These are phyloP conservation scores for Solanum hybrid DNA, from an alignment of 305 asterid species.

Conservation along the genomic window DNA sequence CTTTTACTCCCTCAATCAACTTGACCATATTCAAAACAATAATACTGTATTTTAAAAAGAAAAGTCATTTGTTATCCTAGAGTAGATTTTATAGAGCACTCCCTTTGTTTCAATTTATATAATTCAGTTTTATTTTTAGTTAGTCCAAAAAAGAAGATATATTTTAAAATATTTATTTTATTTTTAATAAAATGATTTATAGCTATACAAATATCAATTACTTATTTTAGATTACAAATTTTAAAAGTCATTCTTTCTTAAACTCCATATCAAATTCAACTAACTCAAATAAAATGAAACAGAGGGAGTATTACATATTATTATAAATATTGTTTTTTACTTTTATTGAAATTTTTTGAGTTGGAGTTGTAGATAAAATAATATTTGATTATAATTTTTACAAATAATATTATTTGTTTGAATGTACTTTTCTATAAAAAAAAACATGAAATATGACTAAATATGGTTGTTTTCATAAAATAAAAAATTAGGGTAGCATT, in stretches of 20 bases:
- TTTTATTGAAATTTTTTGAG: not conserved
- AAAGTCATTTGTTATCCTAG: not conserved
- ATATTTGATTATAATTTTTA: no score
- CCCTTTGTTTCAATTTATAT: fast-evolving
- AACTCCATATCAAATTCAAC: no score
- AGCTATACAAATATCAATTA: no score
- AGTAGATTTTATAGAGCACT: not conserved
- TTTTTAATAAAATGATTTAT: no score
- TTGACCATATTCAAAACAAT: not conserved
- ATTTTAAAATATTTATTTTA: no score
- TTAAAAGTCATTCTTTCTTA: not conserved
- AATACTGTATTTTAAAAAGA: not conserved
- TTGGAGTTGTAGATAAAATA: not conserved
- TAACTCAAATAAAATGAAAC: no score
- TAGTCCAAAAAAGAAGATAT: no score
- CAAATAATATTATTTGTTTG: not conserved
- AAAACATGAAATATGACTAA: no score
- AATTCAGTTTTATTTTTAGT: no score
- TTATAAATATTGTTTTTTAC: not conserved
- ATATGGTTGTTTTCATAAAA: not conserved
- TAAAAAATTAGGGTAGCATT: no score
- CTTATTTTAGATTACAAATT: no score
- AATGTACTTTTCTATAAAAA: not conserved
- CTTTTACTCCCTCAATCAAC: not conserved
- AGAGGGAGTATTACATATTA: not conserved